Percentiles rank a stretch among this genome's conserved stretches.
Conservation (phyloP, 1,284 basidiomycete genomes). For the Malassezia brasiliensis region DNA sequence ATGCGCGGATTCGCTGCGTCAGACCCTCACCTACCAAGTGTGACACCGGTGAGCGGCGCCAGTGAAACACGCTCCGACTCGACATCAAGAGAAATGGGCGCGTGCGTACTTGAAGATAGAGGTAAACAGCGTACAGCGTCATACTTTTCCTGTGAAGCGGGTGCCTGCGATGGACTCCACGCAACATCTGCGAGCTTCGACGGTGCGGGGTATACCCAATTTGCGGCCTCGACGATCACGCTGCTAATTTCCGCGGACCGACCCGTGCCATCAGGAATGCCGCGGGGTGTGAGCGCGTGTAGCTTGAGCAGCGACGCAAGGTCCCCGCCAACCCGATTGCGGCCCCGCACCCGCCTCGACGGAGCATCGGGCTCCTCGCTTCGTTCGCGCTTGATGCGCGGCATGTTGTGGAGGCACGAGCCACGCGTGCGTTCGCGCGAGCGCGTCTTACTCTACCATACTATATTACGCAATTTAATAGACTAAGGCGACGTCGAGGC, state of each 20-base stretch:
- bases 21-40: not conserved
- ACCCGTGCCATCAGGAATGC: not conserved
- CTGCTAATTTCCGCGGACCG: no score
- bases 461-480: not conserved
- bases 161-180: no score
- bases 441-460: no score
- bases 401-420: constrained; percentile 21
- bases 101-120: not conserved
- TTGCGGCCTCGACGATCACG: no score
- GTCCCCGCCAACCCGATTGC: constrained; percentile 25
- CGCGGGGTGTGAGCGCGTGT: constrained; percentile 17
- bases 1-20: constrained; percentile 2
- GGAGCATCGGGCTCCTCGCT: not conserved
- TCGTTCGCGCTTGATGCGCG: constrained; percentile 13
- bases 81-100: not conserved
- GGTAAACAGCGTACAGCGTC: no score
- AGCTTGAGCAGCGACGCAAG: constrained; percentile 26
- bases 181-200: no score
- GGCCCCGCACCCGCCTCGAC: constrained; percentile 5
- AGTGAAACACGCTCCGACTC: not conserved
- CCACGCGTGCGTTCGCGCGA: not conserved
- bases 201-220: not conserved
- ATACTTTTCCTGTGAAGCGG: no score
- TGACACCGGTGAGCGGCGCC: not conserved
- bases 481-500: not conserved